Conservation (phyloP, 768 basidiomycete species). For the Pleurotus cornucopiae region DNA sequence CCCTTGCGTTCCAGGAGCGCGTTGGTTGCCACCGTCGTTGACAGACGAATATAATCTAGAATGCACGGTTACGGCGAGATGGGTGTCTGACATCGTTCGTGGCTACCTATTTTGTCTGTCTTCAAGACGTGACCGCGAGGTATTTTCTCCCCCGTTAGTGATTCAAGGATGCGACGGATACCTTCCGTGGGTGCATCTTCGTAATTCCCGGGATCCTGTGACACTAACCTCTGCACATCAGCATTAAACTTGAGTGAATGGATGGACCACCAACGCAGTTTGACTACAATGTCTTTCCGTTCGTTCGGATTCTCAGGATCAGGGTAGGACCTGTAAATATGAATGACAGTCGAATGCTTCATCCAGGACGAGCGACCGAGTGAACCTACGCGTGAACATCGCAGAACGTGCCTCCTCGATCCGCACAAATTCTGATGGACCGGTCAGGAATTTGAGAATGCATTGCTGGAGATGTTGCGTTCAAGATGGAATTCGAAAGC, state of each 20-base stretch:
- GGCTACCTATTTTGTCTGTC: conserved; percentile 75
- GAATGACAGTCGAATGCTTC: too few species aligned
- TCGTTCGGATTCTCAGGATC: conserved; percentile 58
- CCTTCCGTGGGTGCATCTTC: conserved; percentile 93
- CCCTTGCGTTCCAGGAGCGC: conserved; percentile 94
- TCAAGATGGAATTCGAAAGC: too few species aligned
- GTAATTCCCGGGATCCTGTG: conserved; percentile 86
- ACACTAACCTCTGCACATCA: conserved; percentile 45
- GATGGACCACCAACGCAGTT: conserved; percentile 58
- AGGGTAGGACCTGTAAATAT: conserved; percentile 56
- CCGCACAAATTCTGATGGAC: conserved; percentile 82
- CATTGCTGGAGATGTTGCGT: background rate
- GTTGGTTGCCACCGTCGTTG: conserved; percentile 95
- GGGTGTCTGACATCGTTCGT: too few species aligned
- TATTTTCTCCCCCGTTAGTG: conserved; percentile 63
- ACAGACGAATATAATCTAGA: conserved; percentile 84
- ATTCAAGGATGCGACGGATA: conserved; percentile 81
- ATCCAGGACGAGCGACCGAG: background rate
- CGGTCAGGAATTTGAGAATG: conserved; percentile 51
- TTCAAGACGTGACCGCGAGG: conserved; percentile 62
- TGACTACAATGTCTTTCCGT: conserved; percentile 82
- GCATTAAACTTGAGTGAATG: background rate
- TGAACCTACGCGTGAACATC: conserved; percentile 74
- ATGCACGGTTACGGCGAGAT: background rate
- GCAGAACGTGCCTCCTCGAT: conserved; percentile 90